Conservation (phyloP, 768 basidiomycete genomes). For the Xerocomus brunneocitrinus region DNA sequence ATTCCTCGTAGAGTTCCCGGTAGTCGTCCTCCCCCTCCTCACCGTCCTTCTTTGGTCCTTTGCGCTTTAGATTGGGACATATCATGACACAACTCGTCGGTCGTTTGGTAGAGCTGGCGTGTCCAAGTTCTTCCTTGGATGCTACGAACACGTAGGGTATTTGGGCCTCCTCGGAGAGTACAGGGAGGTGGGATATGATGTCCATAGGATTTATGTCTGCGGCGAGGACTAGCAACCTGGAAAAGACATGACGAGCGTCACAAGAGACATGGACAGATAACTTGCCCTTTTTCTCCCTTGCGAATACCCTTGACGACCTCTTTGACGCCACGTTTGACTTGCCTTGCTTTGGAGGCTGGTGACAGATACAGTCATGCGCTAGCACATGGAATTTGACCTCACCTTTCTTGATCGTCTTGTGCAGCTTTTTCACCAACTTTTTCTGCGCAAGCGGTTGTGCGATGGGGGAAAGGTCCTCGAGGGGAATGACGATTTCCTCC, state of each 20-base stretch:
- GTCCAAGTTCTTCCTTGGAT: conserved; percentile 94
- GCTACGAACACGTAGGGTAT: conserved; percentile 88
- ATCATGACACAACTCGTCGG: conserved; percentile 98
- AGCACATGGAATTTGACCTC: conserved; percentile 6
- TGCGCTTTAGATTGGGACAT: conserved; percentile 76
- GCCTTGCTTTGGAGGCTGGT: conserved; percentile 86
- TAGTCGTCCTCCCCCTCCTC: conserved; percentile 81
- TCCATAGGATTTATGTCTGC: conserved; percentile 98
- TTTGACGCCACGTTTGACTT: conserved; percentile 97
- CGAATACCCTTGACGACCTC: conserved; percentile 97
- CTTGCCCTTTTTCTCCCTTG: conserved; percentile 95
- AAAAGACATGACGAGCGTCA: conserved; percentile 4
- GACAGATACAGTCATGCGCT: neutral
- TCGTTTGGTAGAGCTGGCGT: conserved; percentile 93
- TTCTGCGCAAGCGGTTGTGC: conserved; percentile 90
- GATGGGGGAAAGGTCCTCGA: conserved; percentile 88
- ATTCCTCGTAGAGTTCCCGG: conserved; percentile 81
- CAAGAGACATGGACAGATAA: conserved; percentile 11
- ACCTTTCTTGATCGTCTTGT: conserved; percentile 95
- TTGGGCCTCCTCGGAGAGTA: conserved; percentile 89
- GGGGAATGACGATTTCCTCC: conserved; percentile 55
- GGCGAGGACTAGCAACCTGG: conserved; percentile 83
- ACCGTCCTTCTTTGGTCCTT: conserved; percentile 53
- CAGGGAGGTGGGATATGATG: conserved; percentile 94
- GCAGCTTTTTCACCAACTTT: conserved; percentile 90